Evolutionary conservation across 768 basidiomycete genomes (phyloP), one percentile per base, ranked within the genome.

Genomic region (Lactarius trivialis): DNA sequence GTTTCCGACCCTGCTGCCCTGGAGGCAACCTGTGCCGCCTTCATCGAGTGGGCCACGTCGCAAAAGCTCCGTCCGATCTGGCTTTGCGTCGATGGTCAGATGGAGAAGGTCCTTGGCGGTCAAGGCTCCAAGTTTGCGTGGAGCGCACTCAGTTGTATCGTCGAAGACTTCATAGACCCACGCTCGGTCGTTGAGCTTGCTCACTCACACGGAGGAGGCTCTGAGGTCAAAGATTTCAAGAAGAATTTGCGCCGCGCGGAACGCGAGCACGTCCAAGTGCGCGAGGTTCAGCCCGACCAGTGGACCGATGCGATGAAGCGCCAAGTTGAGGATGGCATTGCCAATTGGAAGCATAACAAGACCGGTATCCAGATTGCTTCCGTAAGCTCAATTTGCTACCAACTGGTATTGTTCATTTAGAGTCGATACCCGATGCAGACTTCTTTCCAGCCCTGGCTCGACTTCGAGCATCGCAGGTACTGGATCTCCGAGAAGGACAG

Each of bases 231-330:
- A 70, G 82, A 82, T 59, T 70, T 86, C 66, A 81, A 82, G 71
- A 81, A 84, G 72, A 87, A 88, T 70, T 73, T 85, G 26, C 77
- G 80, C 53, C 74, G 80, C 17, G 85, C 85, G 11, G 77, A 85
- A 71, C 80, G 77, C 61, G 82, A 78, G 36, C 74, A 79, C 33
- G 81, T 88, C 11, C 71, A 76, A 57, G 76, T 85, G 21, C 71
- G 73, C 33, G 82, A 80, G 63, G 70, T 84, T 21, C 70, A 71
- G 17, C 43, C 41, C 70, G 70, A 15, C 68, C 76, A 55, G 69
- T 81, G 77, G 76, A 76, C 74, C 0, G 72, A 77, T 3, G 77
- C 78, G 9, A 76, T 82, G 21, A 79, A 73, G 71, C 65, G 67
- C 15, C 72, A 77, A 30, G 76, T 85, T 17, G 81, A 87, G 57